phyloP scores from a whole-genome alignment of 1,139 yeast species.

The Debaryomyces udenii region DNA sequence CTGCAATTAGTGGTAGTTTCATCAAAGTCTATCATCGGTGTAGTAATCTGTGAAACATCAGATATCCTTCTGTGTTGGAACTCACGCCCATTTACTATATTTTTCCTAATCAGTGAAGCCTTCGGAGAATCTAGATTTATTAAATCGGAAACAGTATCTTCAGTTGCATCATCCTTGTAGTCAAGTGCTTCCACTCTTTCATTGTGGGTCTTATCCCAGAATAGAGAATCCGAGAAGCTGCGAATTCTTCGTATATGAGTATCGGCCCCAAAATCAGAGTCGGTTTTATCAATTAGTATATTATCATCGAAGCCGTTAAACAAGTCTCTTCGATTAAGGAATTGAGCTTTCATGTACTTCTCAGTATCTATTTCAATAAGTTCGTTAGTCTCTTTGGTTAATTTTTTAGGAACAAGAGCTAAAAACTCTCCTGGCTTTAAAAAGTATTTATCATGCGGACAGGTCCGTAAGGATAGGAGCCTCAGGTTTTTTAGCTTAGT shows the following conservation, averaged over 20 bases:
- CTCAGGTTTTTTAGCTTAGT: conserved; percentile 39
- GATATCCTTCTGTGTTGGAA: too few relatives aligned
- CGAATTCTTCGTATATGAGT: conserved; percentile 5
- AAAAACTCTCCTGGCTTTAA: conserved; percentile 27
- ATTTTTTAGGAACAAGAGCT: conserved; percentile 11
- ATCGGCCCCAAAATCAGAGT: not conserved
- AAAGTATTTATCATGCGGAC: conserved; percentile 29
- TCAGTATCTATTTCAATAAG: conserved; percentile 5
- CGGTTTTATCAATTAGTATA: conserved; percentile 2
- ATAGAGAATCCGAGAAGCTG: conserved; percentile 5
- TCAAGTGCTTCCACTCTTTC: not conserved
- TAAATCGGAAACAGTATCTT: not conserved
- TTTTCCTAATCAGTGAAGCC: too few relatives aligned
- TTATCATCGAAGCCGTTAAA: conserved; percentile 12
- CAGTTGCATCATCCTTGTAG: not conserved
- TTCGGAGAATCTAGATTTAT: too few relatives aligned
- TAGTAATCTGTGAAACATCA: not conserved
- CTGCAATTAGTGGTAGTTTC: not conserved
- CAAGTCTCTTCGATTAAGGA: conserved; percentile 2
- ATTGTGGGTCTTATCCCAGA: not conserved
- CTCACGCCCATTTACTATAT: too few relatives aligned
- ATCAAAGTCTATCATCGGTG: conserved; percentile 6
- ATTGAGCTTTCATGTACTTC: conserved; percentile 5
- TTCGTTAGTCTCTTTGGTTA: conserved; percentile 1
- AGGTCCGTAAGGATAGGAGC: conserved; percentile 43